These are phyloP conservation scores for Aspergillus calidoustus DNA, from an alignment of 2,329 filamentous ascomycete species.

Conservation along the genomic window DNA sequence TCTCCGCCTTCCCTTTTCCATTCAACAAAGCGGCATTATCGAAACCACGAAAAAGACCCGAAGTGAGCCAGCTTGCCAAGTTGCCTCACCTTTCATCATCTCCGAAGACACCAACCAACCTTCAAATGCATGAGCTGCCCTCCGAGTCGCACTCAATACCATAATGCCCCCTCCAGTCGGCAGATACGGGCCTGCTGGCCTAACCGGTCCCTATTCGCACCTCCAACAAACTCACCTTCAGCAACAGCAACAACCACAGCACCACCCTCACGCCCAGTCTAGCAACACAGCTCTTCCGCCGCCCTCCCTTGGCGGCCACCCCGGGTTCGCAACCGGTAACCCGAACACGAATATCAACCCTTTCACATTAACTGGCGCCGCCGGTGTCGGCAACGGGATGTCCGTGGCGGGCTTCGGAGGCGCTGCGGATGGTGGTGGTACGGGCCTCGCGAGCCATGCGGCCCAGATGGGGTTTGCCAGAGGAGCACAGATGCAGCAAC, in stretches of 20 bases:
- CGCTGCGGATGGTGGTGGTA: conserved; percentile 62
- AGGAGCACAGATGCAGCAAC: conserved; percentile 68
- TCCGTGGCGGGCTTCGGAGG: conserved; percentile 61
- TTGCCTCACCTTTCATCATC: conserved; percentile 19
- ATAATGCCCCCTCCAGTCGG: conserved; percentile 63
- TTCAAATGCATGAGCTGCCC: conserved; percentile 26
- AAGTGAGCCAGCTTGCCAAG: conserved; percentile 3
- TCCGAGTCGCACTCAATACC: conserved; percentile 16
- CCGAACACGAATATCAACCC: conserved; percentile 71
- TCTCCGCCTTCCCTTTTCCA: conserved; percentile 33
- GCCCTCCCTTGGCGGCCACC: conserved; percentile 67
- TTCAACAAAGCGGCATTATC: conserved; percentile 10
- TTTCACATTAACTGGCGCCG: conserved; percentile 60
- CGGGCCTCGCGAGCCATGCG: conserved; percentile 82
- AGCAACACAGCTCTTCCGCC: conserved; percentile 56
- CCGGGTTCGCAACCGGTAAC: conserved; percentile 67
- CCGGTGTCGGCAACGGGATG: conserved; percentile 58
- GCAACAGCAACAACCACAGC: conserved; percentile 44
- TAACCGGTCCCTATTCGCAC: conserved; percentile 64
- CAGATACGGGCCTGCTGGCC: conserved; percentile 62
- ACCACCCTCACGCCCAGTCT: conserved; percentile 51
- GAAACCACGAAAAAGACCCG: conserved; percentile 28
- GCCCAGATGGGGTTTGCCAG: conserved; percentile 87
- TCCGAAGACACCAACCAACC: conserved; percentile 13
- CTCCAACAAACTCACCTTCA: conserved; percentile 56